Evolutionary conservation across 768 basidiomycete genomes (phyloP).

Genomic region (Collybia sp.): DNA sequence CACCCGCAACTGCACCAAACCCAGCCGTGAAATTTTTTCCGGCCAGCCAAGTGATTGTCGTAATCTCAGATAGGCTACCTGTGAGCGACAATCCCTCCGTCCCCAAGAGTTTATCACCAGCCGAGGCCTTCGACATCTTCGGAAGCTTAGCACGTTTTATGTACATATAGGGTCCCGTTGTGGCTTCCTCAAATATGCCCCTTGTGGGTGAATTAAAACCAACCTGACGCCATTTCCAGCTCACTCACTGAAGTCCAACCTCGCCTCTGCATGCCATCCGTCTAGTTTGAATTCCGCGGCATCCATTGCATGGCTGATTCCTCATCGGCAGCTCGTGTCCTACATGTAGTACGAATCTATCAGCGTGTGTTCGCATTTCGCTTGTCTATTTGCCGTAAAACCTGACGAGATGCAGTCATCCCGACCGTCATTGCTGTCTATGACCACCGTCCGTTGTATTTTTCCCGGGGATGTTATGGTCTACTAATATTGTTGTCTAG

Average conservation of each 20-base stretch:
- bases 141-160: no score
- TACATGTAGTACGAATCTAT: conserved; percentile 12
- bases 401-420: conserved; percentile 7
- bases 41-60: no score
- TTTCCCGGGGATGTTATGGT: neutral
- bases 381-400: neutral
- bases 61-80: no score
- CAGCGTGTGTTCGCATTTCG: conserved; percentile 12
- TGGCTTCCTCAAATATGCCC: no score
- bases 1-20: no score
- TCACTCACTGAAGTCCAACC: neutral
- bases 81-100: no score
- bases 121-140: no score
- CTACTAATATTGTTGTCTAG: conserved; percentile 3
- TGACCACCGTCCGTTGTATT: conserved; percentile 16
- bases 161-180: no score
- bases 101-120: no score
- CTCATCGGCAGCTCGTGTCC: conserved; percentile 2
- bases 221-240: no score
- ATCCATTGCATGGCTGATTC: neutral
- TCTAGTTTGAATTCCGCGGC: neutral
- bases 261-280: neutral
- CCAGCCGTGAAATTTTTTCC: no score
- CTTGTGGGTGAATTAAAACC: no score
- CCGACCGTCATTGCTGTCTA: conserved; percentile 16